Evolutionary conservation across 345 rosid species (phyloP), one percentile per base, ranked within the genome.

Genomic region (Barbarea vulgaris): DNA sequence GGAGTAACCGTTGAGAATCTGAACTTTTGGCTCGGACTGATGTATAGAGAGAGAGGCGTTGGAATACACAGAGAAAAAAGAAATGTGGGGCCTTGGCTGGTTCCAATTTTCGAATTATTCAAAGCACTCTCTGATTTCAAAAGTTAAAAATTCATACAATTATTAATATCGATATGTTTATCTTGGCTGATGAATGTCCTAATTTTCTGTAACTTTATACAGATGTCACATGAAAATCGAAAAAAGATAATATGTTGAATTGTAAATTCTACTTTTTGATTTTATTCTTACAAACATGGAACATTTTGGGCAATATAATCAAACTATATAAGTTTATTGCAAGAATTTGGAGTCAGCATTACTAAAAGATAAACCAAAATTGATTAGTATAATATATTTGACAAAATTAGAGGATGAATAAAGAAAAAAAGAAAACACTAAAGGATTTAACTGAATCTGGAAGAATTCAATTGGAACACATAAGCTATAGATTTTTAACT

Each of bases 1-100:
- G 28, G 56, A 39, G 64, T 55, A 74, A 74, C 72, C 66, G 78
- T 74, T 74, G 46, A 24, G 66, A 19, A 33, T 22, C 48, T 34
- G 19, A 21, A 6, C 9, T 17, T 18, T 69, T 36, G 54, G 50
- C 6, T 64, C 27, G 18, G 31, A 44, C 37, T 34, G n/a, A 42
- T 58, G 27, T 57, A 18, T 58, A 34, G 31, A 15, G 27, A 12
- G 12, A 10, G 46, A 41, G 46, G 8, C 60, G 70, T 66, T 67
- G 48, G 46, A 22, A 28, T 9, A 8, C 19, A 50, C 33, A 1
- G 52, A 68, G 30, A 8, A 25, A 14, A 17, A 14, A 14, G 14
- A n/a, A 44, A 0, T 62, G 69, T 52, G 69, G 76, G 76, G 50
- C 10, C 76, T 69, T 39, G 22, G 62, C n/a, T 39, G 31, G 44